A percentile compares a stretch with the other conserved stretches of the same genome.
Conservation (phyloP, 83 land plant species). For the Diphasiastrum complanatum region DNA sequence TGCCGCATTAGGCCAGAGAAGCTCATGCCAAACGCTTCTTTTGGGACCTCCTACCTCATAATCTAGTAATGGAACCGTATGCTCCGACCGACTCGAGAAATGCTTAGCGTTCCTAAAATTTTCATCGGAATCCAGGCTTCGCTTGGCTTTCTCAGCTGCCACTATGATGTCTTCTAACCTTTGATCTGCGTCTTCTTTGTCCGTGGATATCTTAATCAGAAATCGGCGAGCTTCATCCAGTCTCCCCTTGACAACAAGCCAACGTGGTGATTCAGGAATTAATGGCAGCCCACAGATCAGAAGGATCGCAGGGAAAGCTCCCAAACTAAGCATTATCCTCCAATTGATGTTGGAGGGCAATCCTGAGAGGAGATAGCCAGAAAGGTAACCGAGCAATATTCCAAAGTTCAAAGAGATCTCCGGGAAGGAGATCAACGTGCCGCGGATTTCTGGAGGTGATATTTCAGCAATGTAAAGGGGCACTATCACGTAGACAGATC, state of each 20-base stretch:
- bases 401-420: slow-evolving; percentile 46
- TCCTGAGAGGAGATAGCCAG: slow-evolving; percentile 37
- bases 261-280: slow-evolving; percentile 53
- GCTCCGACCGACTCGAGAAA: too few species aligned
- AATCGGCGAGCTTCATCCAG: slow-evolving; percentile 9
- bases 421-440: slow-evolving; percentile 42
- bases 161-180: slow-evolving; percentile 6
- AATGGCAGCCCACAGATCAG: slow-evolving; percentile 25
- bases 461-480: slow-evolving; percentile 52
- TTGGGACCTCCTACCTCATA: background rate
- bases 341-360: slow-evolving; percentile 29
- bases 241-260: slow-evolving; percentile 33
- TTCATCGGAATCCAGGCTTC: too few species aligned
- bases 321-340: slow-evolving; percentile 52
- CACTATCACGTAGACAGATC: slow-evolving; percentile 47
- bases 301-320: slow-evolving; percentile 29
- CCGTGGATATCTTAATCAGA: slow-evolving; percentile 1
- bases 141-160: too few species aligned
- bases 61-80: too few species aligned
- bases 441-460: slow-evolving; percentile 38
- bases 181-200: slow-evolving; percentile 16
- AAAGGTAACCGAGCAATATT: slow-evolving; percentile 34
- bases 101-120: too few species aligned
- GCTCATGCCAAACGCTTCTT: background rate
- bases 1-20: slow-evolving; percentile 11